A percentile compares a stretch with the other conserved stretches of the same genome.
Conservation (phyloP, 192 early-diverging fungal species). For the Physocladia obscura region DNA sequence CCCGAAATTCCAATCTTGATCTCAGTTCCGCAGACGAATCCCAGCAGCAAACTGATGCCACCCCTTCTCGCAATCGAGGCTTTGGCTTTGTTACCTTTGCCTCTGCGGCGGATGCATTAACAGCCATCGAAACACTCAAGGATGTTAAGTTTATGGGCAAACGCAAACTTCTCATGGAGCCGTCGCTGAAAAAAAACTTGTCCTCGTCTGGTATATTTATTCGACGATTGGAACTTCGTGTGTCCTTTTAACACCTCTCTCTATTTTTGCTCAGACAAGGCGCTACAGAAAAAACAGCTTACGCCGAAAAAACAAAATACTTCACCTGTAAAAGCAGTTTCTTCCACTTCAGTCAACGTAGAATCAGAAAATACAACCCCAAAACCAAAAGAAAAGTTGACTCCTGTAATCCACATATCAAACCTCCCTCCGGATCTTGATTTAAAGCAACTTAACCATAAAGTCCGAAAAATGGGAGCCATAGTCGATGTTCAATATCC, state of each 20-base stretch:
- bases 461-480: slow-evolving; percentile 59
- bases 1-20: too few species aligned
- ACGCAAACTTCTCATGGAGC: slow-evolving; percentile 73
- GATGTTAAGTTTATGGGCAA: slow-evolving; percentile 70
- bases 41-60: too few species aligned
- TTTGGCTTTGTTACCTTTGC: slow-evolving; percentile 93
- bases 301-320: too few species aligned
- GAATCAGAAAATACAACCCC: too few species aligned
- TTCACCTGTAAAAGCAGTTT: too few species aligned
- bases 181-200: slow-evolving; percentile 63
- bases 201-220: slow-evolving; percentile 7
- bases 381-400: too few species aligned
- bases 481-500: slow-evolving; percentile 69
- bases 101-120: slow-evolving; percentile 72
- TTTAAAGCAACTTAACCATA: slow-evolving; percentile 77
- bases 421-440: slow-evolving; percentile 54
- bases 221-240: too few species aligned
- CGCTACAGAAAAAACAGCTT: too few species aligned
- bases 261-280: too few species aligned
- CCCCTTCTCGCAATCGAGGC: slow-evolving; percentile 70
- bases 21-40: too few species aligned
- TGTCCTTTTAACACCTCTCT: too few species aligned
- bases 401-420: not conserved
- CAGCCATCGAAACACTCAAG: slow-evolving; percentile 75
- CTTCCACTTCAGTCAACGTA: too few species aligned